Percentiles rank a stretch among this genome's conserved stretches.
phyloP scores from a whole-genome alignment of 495 filamentous ascomycete genomes.

The Penicillium maclennaniae region DNA sequence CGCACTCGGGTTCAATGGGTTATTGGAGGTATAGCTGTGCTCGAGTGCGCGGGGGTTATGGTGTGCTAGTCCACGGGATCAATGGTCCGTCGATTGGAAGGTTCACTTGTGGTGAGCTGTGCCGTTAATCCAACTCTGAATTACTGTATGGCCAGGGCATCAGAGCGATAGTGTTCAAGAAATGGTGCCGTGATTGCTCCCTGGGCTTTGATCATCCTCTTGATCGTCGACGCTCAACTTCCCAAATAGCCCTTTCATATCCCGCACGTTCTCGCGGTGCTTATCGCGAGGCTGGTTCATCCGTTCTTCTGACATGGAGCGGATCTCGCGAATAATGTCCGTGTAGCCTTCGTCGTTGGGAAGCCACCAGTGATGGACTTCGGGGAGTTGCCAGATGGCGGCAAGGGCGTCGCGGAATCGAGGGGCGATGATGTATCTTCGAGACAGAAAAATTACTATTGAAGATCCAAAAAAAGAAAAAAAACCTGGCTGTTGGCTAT shows the following conservation, averaged over 20 bases:
- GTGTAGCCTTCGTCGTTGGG: slow-evolving; percentile 74
- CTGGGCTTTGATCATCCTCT: slow-evolving; percentile 30
- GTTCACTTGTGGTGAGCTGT: not conserved
- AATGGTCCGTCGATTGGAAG: not conserved
- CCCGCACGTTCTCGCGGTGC: slow-evolving; percentile 62
- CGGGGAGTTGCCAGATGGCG: slow-evolving; percentile 63
- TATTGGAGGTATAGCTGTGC: no score
- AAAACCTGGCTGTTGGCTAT: no score
- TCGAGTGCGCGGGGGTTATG: not conserved
- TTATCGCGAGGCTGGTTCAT: slow-evolving; percentile 56
- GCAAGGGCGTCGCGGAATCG: slow-evolving; percentile 71
- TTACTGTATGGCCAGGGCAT: not conserved
- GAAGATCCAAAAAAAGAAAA: not conserved
- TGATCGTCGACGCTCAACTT: slow-evolving; percentile 42
- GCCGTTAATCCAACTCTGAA: not conserved
- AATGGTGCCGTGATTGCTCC: slow-evolving; percentile 11
- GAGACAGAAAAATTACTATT: not conserved
- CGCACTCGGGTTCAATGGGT: no score
- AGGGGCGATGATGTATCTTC: slow-evolving; percentile 76
- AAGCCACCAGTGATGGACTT: slow-evolving; percentile 79
- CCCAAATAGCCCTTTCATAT: slow-evolving; percentile 71
- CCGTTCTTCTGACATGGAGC: slow-evolving; percentile 72
- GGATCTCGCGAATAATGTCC: slow-evolving; percentile 66
- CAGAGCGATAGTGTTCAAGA: not conserved
- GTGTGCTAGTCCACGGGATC: no score